Evolutionary conservation across 1,139 yeast species (phyloP).

Genomic region (Hyphopichia pseudoburtonii): DNA sequence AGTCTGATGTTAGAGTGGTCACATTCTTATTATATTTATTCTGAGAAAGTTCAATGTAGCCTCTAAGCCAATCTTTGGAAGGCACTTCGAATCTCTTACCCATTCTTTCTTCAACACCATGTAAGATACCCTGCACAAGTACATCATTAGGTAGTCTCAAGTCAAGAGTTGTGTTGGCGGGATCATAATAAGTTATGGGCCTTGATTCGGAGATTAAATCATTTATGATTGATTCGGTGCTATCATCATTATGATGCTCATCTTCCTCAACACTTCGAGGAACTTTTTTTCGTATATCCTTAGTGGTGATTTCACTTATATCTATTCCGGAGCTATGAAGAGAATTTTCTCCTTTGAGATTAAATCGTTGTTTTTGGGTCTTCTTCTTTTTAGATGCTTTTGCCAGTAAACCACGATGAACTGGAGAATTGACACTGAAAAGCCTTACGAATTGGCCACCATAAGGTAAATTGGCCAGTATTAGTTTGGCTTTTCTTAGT

Average conservation of each 20-base stretch:
- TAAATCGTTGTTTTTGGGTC: too few relatives aligned
- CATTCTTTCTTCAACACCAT: constrained; percentile 15
- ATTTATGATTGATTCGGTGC: neutral
- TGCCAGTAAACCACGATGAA: too few relatives aligned
- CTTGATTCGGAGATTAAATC: neutral
- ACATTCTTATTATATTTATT: constrained; percentile 4
- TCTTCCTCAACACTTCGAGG: neutral
- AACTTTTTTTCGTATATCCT: neutral
- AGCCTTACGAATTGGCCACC: too few relatives aligned
- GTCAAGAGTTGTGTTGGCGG: constrained; percentile 11
- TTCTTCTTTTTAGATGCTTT: neutral
- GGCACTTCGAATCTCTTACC: constrained; percentile 19
- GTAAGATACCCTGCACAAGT: constrained; percentile 15
- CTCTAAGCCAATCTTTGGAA: constrained; percentile 21
- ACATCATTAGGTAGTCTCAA: constrained; percentile 9
- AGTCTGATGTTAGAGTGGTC: constrained; percentile 6
- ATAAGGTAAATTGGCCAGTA: too few relatives aligned
- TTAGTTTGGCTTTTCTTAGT: too few relatives aligned
- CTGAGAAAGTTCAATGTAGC: neutral
- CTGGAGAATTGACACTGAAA: too few relatives aligned
- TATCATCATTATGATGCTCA: neutral
- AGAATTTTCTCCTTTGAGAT: too few relatives aligned
- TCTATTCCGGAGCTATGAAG: neutral
- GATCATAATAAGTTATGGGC: constrained; percentile 9
- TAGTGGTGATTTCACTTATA: neutral